Conservation (phyloP, 2,329 filamentous ascomycete genomes). For the Byssothecium circinans region DNA sequence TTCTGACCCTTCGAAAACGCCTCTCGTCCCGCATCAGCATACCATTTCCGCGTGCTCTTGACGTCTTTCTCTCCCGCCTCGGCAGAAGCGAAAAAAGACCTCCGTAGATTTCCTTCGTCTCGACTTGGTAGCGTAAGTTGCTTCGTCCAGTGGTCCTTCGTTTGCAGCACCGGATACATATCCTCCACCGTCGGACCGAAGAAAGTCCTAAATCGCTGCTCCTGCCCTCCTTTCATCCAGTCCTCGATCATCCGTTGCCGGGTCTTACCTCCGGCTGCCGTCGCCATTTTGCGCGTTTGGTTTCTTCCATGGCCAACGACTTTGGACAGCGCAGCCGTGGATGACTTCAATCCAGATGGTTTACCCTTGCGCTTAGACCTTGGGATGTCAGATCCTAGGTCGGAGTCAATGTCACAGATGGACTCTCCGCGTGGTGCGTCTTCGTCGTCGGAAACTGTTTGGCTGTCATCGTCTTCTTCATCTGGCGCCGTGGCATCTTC, state of each 20-base stretch:
- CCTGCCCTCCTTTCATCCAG: conserved; percentile 35
- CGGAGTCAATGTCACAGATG: conserved; percentile 14
- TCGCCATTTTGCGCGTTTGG: neutral
- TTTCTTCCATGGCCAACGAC: neutral
- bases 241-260: conserved; percentile 34
- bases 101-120: conserved; percentile 42
- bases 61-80: conserved; percentile 49
- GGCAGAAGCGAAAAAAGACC: conserved; percentile 48
- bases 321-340: neutral
- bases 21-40: conserved; percentile 46
- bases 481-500: conserved; percentile 21
- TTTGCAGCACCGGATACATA: conserved; percentile 50
- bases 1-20: conserved; percentile 49
- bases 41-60: conserved; percentile 58
- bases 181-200: conserved; percentile 57
- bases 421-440: conserved; percentile 12
- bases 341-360: neutral
- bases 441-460: conserved; percentile 20
- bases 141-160: conserved; percentile 55
- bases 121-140: conserved; percentile 55
- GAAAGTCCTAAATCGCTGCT: conserved; percentile 50
- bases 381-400: neutral
- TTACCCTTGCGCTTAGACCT: neutral
- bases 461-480: conserved; percentile 37
- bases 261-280: conserved; percentile 6